These are phyloP conservation scores for Colletotrichum lentis DNA, from an alignment of 2,329 filamentous ascomycete genomes.

Conservation along the genomic window DNA sequence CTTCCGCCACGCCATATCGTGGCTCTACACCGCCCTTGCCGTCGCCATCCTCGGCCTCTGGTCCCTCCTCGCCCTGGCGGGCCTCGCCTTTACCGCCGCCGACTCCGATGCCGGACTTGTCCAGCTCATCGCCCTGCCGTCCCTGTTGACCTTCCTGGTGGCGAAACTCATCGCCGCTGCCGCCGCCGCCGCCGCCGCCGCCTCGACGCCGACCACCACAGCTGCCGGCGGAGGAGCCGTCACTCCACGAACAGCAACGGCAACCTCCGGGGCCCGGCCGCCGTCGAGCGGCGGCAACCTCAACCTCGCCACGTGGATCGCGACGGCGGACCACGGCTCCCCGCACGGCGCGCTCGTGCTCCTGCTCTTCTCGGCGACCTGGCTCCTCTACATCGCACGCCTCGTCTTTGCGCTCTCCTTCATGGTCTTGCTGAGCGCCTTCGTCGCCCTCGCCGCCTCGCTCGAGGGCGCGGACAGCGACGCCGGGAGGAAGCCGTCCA, in stretches of 20 bases:
- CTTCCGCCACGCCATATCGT: constrained; percentile 30
- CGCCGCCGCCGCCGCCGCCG: background rate
- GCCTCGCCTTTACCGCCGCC: constrained; percentile 17
- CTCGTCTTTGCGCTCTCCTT: constrained; percentile 24
- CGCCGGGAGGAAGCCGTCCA: background rate
- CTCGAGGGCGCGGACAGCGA: background rate
- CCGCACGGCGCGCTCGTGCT: constrained; percentile 33
- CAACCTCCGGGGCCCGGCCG: background rate
- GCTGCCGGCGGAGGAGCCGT: no score
- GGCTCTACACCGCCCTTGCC: constrained; percentile 29
- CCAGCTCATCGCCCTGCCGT: constrained; percentile 30
- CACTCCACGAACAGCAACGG: background rate
- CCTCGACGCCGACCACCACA: background rate
- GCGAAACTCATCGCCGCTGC: constrained; percentile 20
- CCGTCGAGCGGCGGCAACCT: constrained; percentile 2
- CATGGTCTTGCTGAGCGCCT: constrained; percentile 11
- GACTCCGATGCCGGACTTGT: constrained; percentile 14
- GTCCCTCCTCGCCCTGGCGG: constrained; percentile 18
- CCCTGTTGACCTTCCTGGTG: constrained; percentile 33
- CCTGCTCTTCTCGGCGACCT: constrained; percentile 22
- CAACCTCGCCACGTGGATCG: constrained; percentile 31
- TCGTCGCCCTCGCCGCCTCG: constrained; percentile 21
- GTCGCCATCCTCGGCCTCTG: constrained; percentile 23
- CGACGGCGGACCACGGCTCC: constrained; percentile 32
- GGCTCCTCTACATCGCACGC: constrained; percentile 31